A percentile compares a stretch with the other conserved stretches of the same genome.
phyloP scores from a whole-genome alignment of 352 stramenopile species.

The Lagenidium giganteum region DNA sequence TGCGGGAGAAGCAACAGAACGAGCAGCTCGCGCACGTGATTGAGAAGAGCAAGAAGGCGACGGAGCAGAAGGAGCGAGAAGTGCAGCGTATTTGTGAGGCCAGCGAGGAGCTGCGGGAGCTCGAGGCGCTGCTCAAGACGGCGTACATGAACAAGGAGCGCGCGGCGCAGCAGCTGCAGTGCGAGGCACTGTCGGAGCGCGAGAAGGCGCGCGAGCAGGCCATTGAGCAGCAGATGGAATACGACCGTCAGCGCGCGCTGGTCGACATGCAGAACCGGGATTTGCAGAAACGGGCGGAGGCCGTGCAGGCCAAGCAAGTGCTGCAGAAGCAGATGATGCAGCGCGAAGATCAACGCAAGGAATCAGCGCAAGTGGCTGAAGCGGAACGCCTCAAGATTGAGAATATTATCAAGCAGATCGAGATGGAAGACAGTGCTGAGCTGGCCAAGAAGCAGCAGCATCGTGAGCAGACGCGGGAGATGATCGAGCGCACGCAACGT shows the following conservation, averaged over 20 bases:
- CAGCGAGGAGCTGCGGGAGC: constrained; percentile 86
- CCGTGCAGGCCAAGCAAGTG: constrained; percentile 58
- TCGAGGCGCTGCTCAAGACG: constrained; percentile 87
- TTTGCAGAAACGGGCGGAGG: constrained; percentile 55
- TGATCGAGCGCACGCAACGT: constrained; percentile 45
- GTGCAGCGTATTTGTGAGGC: constrained; percentile 89
- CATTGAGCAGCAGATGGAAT: constrained; percentile 93
- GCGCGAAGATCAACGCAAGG: constrained; percentile 50
- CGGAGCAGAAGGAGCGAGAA: constrained; percentile 79
- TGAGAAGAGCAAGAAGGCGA: constrained; percentile 44
- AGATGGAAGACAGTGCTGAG: constrained; percentile 80
- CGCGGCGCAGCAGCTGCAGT: constrained; percentile 86
- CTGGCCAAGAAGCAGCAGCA: constrained; percentile 51
- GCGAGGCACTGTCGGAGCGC: constrained; percentile 63
- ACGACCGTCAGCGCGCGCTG: constrained; percentile 79
- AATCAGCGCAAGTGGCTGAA: constrained; percentile 65
- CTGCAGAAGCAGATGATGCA: constrained; percentile 71
- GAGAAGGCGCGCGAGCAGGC: constrained; percentile 73
- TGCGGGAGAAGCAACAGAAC: constrained; percentile 61
- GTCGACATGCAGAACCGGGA: constrained; percentile 61
- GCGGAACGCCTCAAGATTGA: constrained; percentile 84
- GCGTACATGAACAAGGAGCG: constrained; percentile 94
- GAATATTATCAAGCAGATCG: constrained; percentile 81
- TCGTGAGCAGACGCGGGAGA: constrained; percentile 45
- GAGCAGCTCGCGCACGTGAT: constrained; percentile 67